phyloP scores from a whole-genome alignment of 129 eudicot genomes.

The Escallonia herrerae region DNA sequence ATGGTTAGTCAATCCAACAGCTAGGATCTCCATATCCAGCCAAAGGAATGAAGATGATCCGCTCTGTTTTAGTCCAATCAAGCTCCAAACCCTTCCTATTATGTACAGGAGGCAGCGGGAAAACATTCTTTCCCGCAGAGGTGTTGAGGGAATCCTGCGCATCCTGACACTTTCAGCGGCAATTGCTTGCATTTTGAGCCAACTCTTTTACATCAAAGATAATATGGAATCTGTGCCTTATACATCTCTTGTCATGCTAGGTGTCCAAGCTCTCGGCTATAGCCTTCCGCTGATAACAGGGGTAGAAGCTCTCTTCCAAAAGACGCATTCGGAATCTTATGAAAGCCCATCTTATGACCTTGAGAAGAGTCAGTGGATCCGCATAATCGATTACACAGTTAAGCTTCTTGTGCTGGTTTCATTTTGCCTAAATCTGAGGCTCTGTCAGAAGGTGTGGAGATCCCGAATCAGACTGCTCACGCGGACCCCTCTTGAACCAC shows the following conservation, averaged over 20 bases:
- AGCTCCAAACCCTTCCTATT: conserved; percentile 63
- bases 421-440: conserved; percentile 52
- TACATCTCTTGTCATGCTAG: conserved; percentile 71
- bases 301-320: conserved; percentile 55
- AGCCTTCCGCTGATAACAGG: conserved; percentile 69
- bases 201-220: conserved; percentile 51
- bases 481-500: conserved; percentile 56
- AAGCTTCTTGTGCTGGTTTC: conserved; percentile 72
- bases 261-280: conserved; percentile 78
- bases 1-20: conserved; percentile 86
- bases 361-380: conserved; percentile 59
- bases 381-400: conserved; percentile 58
- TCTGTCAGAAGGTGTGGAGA: conserved; percentile 81
- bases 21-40: conserved; percentile 61
- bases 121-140: conserved; percentile 69
- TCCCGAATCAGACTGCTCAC: conserved; percentile 55
- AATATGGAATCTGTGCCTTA: conserved; percentile 57
- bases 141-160: conserved; percentile 79
- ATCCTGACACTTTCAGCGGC: conserved; percentile 63
- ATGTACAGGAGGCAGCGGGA: conserved; percentile 88
- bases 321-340: conserved; percentile 30
- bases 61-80: conserved; percentile 49
- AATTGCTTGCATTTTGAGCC: conserved; percentile 48
- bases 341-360: conserved; percentile 58
- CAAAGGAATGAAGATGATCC: conserved; percentile 73